Percentiles rank a stretch among this genome's conserved stretches.
Evolutionary conservation across 441 rosid genomes (phyloP).

Genomic region (Bruguiera hainesii): DNA sequence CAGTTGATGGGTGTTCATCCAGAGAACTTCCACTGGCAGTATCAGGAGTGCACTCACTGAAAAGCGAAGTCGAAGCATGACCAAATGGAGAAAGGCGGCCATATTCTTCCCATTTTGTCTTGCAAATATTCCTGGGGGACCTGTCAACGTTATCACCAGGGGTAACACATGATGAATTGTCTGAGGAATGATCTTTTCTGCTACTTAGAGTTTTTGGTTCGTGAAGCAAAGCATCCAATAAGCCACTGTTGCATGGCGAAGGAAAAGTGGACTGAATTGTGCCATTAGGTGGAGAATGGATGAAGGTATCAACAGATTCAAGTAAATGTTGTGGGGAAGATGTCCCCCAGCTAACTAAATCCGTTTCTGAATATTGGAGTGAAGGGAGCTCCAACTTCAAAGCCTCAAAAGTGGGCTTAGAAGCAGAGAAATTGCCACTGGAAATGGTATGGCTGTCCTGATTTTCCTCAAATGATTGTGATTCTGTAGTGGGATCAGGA

Average conservation of each 20-base stretch:
- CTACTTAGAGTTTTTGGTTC: conserved; percentile 59
- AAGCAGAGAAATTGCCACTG: conserved; percentile 88
- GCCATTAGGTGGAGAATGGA: conserved; percentile 72
- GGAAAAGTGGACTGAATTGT: conserved; percentile 46
- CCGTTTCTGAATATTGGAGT: conserved; percentile 93
- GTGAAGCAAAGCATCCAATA: conserved; percentile 85
- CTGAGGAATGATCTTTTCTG: conserved; percentile 66
- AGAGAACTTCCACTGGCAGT: conserved; percentile 58
- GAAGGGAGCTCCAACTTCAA: conserved; percentile 99
- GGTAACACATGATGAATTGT: conserved; percentile 53
- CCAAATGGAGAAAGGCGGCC: conserved; percentile 58
- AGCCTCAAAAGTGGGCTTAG: conserved; percentile 65
- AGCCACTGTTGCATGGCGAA: conserved; percentile 85
- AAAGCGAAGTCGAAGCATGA: conserved; percentile 58
- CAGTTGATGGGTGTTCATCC: conserved; percentile 53
- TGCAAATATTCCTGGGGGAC: conserved; percentile 41
- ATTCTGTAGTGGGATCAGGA: conserved; percentile 46
- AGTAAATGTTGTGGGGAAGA: conserved; percentile 67
- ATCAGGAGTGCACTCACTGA: conserved; percentile 52
- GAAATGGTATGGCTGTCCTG: conserved; percentile 75
- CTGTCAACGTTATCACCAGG: conserved; percentile 56
- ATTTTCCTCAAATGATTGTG: conserved; percentile 51
- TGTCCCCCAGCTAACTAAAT: conserved; percentile 67
- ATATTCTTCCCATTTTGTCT: conserved; percentile 59
- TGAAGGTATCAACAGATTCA: conserved; percentile 66